Evolutionary conservation across 148 eudicot species (phyloP).

Genomic region (Nepenthes mirabilis): DNA sequence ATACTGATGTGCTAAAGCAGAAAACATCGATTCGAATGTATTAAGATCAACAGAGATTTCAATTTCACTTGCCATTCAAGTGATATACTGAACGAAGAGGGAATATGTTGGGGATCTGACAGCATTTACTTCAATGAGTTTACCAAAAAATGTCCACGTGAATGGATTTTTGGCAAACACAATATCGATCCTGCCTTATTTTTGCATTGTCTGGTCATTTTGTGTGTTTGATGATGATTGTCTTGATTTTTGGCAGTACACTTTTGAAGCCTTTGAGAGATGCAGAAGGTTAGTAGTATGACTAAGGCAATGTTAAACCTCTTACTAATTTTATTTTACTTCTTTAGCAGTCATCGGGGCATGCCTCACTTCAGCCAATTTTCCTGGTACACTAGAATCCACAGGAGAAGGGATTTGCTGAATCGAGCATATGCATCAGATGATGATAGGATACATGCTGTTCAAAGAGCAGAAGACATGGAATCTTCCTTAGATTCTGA

Average conservation of each 20-base stretch:
- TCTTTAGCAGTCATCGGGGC: background rate
- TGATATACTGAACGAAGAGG: too few species aligned
- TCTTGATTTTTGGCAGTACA: conserved; percentile 16
- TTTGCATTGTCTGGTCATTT: background rate
- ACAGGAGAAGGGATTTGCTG: conserved; percentile 28
- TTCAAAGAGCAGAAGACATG: conserved; percentile 34
- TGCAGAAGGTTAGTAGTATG: conserved; percentile 25
- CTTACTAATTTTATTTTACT: too few species aligned
- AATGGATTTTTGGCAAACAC: background rate
- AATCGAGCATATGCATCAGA: conserved; percentile 42
- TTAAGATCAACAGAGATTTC: too few species aligned
- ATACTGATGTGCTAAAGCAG: too few species aligned
- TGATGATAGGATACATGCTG: conserved; percentile 35
- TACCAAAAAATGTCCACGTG: too few species aligned
- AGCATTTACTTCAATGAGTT: too few species aligned
- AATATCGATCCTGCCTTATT: background rate
- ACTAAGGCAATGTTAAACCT: background rate
- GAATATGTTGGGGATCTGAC: too few species aligned
- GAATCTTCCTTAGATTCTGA: conserved; percentile 26
- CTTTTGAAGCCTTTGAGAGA: conserved; percentile 26
- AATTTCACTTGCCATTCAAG: too few species aligned
- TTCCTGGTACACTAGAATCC: conserved; percentile 3
- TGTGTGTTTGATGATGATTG: background rate
- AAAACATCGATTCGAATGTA: too few species aligned
- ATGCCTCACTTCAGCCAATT: background rate